A percentile compares a stretch with the other conserved stretches of the same genome.
These are phyloP conservation scores for Pseudopyricularia javanii DNA, from an alignment of 2,329 filamentous ascomycete genomes.

Conservation along the genomic window DNA sequence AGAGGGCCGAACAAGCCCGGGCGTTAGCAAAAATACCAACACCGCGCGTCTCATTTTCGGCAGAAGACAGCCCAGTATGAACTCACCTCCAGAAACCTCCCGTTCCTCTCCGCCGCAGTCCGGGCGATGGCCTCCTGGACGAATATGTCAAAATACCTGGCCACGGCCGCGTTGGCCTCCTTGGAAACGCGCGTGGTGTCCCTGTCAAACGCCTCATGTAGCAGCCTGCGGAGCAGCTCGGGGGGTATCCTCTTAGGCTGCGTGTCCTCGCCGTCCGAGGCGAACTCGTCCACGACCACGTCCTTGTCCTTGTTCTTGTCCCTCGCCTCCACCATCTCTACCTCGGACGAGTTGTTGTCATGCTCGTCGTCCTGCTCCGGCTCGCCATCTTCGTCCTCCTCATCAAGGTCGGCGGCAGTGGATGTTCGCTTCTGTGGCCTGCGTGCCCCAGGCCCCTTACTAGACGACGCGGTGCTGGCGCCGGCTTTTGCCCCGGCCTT, in stretches of 20 bases:
- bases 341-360: neutral
- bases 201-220: slow-evolving; percentile 69
- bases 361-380: neutral
- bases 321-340: slow-evolving; percentile 9
- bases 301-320: slow-evolving; percentile 8
- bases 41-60: too few relatives aligned
- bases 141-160: slow-evolving; percentile 84
- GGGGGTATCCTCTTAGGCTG: slow-evolving; percentile 48
- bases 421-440: neutral
- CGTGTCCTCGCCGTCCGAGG: slow-evolving; percentile 18
- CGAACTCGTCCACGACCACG: slow-evolving; percentile 9
- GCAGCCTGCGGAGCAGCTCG: slow-evolving; percentile 60
- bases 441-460: neutral
- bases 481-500: slow-evolving; percentile 8
- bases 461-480: neutral
- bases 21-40: neutral
- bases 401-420: neutral
- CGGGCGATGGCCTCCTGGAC: slow-evolving; percentile 79
- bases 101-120: slow-evolving; percentile 56
- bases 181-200: slow-evolving; percentile 61
- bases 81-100: slow-evolving; percentile 63
- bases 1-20: neutral
- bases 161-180: slow-evolving; percentile 65
- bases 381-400: neutral
- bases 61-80: neutral